Evolutionary conservation across 495 filamentous ascomycete species (phyloP).

Genomic region (Hapsidospora chrysogenum): DNA sequence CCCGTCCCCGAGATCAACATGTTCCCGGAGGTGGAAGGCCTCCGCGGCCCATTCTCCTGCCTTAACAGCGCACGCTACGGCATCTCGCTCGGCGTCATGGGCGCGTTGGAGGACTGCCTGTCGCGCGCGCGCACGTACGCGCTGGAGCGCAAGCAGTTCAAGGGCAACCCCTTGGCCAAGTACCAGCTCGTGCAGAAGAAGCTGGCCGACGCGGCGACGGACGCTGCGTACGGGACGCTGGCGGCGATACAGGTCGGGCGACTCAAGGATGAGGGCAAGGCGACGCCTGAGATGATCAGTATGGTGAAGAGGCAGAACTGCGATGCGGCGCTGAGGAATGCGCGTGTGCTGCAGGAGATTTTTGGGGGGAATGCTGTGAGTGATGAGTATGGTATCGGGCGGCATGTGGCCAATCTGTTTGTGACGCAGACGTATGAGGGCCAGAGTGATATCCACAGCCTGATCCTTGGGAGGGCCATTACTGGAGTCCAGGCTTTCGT

Average conservation of each 20-base stretch:
- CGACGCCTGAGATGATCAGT: conserved; percentile 89
- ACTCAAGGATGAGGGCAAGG: conserved; percentile 79
- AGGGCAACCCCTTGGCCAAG: conserved; percentile 85
- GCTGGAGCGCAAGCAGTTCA: conserved; percentile 89
- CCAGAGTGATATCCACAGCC: conserved; percentile 84
- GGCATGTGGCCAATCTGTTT: conserved; percentile 92
- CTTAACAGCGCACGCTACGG: conserved; percentile 85
- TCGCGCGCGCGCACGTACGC: conserved; percentile 67
- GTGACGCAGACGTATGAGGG: conserved; percentile 98
- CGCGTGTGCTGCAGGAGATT: conserved; percentile 74
- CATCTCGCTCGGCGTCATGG: conserved; percentile 87
- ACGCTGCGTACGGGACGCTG: conserved; percentile 75
- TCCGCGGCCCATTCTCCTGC: conserved; percentile 82
- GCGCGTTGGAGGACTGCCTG: conserved; percentile 85
- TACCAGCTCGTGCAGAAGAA: conserved; percentile 99
- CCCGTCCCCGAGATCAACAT: conserved; percentile 85
- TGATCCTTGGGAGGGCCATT: conserved; percentile 55
- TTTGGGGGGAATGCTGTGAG: conserved; percentile 96
- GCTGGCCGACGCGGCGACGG: conserved; percentile 77
- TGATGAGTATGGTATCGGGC: conserved; percentile 87
- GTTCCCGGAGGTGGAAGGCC: conserved; percentile 80
- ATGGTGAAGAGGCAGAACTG: conserved; percentile 99
- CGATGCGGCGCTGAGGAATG: conserved; percentile 69
- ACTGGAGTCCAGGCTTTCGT: conserved; percentile 56
- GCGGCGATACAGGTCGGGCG: conserved; percentile 81